Conservation (phyloP, 2,329 filamentous ascomycete genomes). For the Fusarium xylarioides region DNA sequence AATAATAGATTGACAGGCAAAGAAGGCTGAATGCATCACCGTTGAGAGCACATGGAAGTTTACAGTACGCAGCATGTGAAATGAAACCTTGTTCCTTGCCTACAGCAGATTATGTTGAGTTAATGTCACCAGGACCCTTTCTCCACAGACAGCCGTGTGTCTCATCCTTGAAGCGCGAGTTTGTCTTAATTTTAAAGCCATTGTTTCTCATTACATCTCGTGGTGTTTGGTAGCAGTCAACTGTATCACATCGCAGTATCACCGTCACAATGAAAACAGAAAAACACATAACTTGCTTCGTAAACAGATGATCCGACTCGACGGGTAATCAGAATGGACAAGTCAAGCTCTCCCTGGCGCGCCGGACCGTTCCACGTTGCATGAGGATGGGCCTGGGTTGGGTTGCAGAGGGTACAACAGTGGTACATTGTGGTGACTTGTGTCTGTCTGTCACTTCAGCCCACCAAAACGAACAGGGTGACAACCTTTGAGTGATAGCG, state of each 20-base stretch:
- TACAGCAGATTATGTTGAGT: neutral
- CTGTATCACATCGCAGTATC: neutral
- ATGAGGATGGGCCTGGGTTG: conserved; percentile 19
- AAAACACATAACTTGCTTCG: neutral
- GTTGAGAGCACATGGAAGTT: conserved; percentile 13
- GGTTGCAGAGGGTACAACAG: conserved; percentile 13
- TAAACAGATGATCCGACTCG: neutral
- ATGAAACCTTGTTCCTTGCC: conserved; percentile 24
- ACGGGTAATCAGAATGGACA: conserved; percentile 3
- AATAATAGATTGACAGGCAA: neutral
- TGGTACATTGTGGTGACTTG: conserved; percentile 12
- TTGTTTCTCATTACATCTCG: neutral
- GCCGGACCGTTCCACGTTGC: conserved; percentile 34
- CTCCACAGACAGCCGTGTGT: conserved; percentile 4
- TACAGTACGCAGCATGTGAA: neutral
- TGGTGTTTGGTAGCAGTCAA: neutral
- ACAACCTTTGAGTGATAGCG: neutral
- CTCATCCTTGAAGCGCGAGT: neutral
- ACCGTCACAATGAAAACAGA: neutral
- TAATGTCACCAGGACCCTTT: neutral
- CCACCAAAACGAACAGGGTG: neutral
- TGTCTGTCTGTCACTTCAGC: conserved; percentile 8
- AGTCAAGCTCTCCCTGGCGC: conserved; percentile 19
- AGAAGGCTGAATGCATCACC: conserved; percentile 10
- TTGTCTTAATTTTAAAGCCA: neutral